Evolutionary conservation across 306 rosid genomes (phyloP), one percentile per base, ranked within the genome.

Genomic region (Castanea mollissima): DNA sequence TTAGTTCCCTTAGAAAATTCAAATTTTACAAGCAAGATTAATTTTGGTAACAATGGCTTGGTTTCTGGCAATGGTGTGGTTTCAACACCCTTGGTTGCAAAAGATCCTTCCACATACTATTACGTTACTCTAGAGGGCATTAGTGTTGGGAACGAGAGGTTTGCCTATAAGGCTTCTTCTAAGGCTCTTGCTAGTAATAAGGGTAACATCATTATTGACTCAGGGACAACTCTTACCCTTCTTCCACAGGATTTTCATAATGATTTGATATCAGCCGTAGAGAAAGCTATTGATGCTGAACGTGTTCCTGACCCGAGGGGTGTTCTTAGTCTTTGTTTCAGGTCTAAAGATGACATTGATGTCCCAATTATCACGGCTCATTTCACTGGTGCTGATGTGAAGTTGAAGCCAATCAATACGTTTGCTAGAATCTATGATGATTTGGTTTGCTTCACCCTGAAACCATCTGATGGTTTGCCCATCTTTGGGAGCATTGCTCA

Each of bases 401-500:
- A 55, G 11, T 60, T 89, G 85, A 54, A 19, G 16, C 74, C 86
- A 0, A 0, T 57, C 29, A 88, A 87, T 77, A 80, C 82, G 3
- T 92, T 87, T 67, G 29, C 60, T 0, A 55, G 15, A 76, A 76
- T 83, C 18, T 73, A 32, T 0, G 71, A 86, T 1, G 78, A 79
- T 69, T 5, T 86, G 55, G 20, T 83, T 1, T 89, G 92, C 76
- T 82, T 89, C n/a, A 68, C 86, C 0, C 56, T 89, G 65, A 0
- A 58, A 11, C 4, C 84, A 0, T 0, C 75, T 0, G 23, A 6
- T 10, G 63, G 51, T 10, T 0, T 82, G 0, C 32, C 87, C 1
- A 55, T 85, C n/a, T 73, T 49, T n/a, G 94, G 97, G 13, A 90
- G 87, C 83, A 20, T 92, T 25, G 92, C 92, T 73, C 92, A 85